Evolutionary conservation across 176 grass and related monocot species (phyloP).

Genomic region (Rhynchospora tenuis): DNA sequence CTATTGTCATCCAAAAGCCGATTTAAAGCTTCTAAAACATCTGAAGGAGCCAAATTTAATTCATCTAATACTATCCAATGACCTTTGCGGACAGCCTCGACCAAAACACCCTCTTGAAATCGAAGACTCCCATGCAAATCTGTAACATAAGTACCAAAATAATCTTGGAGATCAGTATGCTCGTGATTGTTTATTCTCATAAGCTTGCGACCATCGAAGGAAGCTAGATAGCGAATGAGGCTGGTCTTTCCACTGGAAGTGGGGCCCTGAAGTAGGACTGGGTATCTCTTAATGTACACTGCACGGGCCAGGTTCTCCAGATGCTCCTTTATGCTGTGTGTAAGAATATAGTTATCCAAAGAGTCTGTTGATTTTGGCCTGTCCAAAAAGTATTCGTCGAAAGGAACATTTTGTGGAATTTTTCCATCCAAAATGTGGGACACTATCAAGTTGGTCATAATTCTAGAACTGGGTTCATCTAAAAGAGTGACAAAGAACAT

Average conservation of each 20-base stretch:
- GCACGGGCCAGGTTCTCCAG: slow-evolving; percentile 77
- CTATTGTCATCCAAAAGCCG: slow-evolving; percentile 93
- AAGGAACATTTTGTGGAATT: slow-evolving; percentile 41
- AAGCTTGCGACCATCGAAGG: slow-evolving; percentile 79
- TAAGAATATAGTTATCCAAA: slow-evolving; percentile 57
- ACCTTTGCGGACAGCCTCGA: slow-evolving; percentile 85
- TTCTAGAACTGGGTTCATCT: slow-evolving; percentile 63
- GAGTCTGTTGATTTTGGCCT: slow-evolving; percentile 34
- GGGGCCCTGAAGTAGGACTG: slow-evolving; percentile 90
- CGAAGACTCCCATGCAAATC: slow-evolving; percentile 66
- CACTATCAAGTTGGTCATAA: slow-evolving; percentile 62
- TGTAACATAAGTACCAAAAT: slow-evolving; percentile 79
- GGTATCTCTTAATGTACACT: slow-evolving; percentile 83
- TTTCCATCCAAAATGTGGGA: slow-evolving; percentile 45
- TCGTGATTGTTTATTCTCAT: slow-evolving; percentile 98
- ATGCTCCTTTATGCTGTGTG: slow-evolving; percentile 69
- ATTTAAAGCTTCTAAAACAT: slow-evolving; percentile 97
- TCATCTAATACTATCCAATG: slow-evolving; percentile 98
- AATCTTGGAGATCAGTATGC: slow-evolving; percentile 99
- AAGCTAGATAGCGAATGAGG: slow-evolving; percentile 77
- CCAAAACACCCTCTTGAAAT: slow-evolving; percentile 91
- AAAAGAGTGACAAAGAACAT: slow-evolving; percentile 98
- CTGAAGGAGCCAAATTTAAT: slow-evolving; percentile 94
- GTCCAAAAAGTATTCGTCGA: slow-evolving; percentile 48
- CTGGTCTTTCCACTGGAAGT: slow-evolving; percentile 98